Percentiles rank a stretch among this genome's conserved stretches.
phyloP scores from a whole-genome alignment of 257 asterid genomes.

The Perilla frutescens region DNA sequence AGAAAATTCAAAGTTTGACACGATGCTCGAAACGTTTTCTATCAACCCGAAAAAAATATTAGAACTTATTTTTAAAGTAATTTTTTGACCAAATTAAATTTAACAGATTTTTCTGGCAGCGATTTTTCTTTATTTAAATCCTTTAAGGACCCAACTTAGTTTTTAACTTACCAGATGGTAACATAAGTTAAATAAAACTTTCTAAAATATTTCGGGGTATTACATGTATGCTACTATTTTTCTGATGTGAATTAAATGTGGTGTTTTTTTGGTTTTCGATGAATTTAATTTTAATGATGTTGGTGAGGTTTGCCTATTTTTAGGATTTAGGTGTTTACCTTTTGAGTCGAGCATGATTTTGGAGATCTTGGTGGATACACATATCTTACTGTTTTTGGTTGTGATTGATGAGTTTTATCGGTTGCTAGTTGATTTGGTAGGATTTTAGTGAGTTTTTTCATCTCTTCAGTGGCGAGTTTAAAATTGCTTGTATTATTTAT shows the following conservation, averaged over 20 bases:
- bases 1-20: no score
- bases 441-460: constrained; percentile 20
- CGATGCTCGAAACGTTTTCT: no score
- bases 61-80: no score
- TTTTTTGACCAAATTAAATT: no score
- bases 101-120: no score
- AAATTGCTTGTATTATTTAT: background rate
- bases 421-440: constrained; percentile 21
- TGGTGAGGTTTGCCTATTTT: constrained; percentile 41
- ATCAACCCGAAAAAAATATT: no score
- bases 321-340: constrained; percentile 40
- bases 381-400: constrained; percentile 28
- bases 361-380: constrained; percentile 34
- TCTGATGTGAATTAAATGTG: constrained; percentile 47
- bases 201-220: no score
- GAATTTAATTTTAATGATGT: constrained; percentile 33
- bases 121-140: no score
- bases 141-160: no score
- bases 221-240: constrained; percentile 35
- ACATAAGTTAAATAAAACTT: no score
- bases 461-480: constrained; percentile 31
- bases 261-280: constrained; percentile 54
- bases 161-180: no score
- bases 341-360: constrained; percentile 38
- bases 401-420: constrained; percentile 38